Base-by-base conservation (phyloP, 495 filamentous ascomycete genomes). In the Neurospora sp. region DNA sequence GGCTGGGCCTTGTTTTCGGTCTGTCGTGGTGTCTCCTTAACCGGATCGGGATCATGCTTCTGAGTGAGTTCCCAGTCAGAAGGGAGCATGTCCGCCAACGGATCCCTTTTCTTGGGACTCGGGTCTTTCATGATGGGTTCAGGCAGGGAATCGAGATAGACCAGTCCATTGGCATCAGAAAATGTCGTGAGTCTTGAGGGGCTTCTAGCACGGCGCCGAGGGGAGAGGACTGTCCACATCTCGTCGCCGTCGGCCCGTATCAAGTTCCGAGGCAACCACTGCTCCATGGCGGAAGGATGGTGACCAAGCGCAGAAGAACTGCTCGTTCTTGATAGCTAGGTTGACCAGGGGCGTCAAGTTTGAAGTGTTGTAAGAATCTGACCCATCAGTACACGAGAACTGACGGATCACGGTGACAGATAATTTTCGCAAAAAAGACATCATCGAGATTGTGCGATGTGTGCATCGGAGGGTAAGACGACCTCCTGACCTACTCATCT, bases 61-160 rank as follows among this genome's bases (percentile, higher is more conserved):
- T 35, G 2, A 66, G 74, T 35, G 38, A n/a, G 37, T 8, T 74
- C 70, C 18, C 73, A 37, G 11, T 71, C 35, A 37, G 35, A 40
- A 7, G 18, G 42, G 3, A 76, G 70, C 39, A 76, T 44, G 4
- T 70, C 72, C 27, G 70, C 66, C 38, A 76, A 37, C 3, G 70
- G 54, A 14, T 76, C 75, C 9, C 59, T 74, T 10, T 54, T 71
- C 14, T 11, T 59, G 2, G 59, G 16, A n/a, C 70, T 72, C 3
- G 69, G 27, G 14, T 5, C 27, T 18, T 18, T 66, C 54, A 35
- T 18, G 27, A 66, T 18, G 54, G 6, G 27, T 37, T 66, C 6
- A 2, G 27, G 54, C 9, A 66, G 27, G 14, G 70, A 2, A 27
- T 37, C 23, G 14, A 72, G 39, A 38, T 59, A 27, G 14, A n/a